Evolutionary conservation across 257 asterid genomes (phyloP).

Genomic region (Cordia subcordata): DNA sequence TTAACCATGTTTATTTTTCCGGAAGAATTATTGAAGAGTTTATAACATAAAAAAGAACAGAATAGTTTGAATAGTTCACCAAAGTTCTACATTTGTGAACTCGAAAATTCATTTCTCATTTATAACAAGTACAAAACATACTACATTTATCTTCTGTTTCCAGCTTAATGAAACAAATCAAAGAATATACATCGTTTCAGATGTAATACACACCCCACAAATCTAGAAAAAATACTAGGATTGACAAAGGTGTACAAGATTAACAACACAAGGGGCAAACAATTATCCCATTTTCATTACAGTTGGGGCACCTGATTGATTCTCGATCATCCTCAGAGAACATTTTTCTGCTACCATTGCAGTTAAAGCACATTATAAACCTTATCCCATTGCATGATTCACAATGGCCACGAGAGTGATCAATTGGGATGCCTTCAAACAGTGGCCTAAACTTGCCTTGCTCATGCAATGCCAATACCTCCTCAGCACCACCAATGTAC

Average conservation of each 20-base stretch:
- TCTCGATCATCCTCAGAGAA: slow-evolving; percentile 34
- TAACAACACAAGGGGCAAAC: slow-evolving; percentile 76
- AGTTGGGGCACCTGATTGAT: slow-evolving; percentile 38
- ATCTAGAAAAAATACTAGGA: slow-evolving; percentile 8
- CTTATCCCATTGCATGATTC: slow-evolving; percentile 75
- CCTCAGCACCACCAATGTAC: slow-evolving; percentile 89
- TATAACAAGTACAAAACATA: background rate
- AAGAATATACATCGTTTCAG: background rate
- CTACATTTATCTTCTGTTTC: background rate
- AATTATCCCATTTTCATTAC: slow-evolving; percentile 46
- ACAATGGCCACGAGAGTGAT: slow-evolving; percentile 43
- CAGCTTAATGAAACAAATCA: slow-evolving; percentile 8
- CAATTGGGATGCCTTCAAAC: slow-evolving; percentile 62
- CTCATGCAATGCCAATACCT: slow-evolving; percentile 71
- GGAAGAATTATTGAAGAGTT: too few species aligned
- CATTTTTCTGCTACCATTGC: slow-evolving; percentile 77
- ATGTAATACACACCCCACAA: background rate
- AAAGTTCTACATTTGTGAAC: too few species aligned
- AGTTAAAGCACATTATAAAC: slow-evolving; percentile 72
- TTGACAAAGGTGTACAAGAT: slow-evolving; percentile 7
- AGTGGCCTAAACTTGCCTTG: slow-evolving; percentile 72
- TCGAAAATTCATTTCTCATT: too few species aligned
- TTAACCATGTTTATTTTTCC: too few species aligned
- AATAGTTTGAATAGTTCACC: too few species aligned
- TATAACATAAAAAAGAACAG: too few species aligned